Evolutionary conservation across 192 early-diverging fungal genomes (phyloP), one percentile per base, ranked within the genome.

Genomic region (Neocallimastix lanati): DNA sequence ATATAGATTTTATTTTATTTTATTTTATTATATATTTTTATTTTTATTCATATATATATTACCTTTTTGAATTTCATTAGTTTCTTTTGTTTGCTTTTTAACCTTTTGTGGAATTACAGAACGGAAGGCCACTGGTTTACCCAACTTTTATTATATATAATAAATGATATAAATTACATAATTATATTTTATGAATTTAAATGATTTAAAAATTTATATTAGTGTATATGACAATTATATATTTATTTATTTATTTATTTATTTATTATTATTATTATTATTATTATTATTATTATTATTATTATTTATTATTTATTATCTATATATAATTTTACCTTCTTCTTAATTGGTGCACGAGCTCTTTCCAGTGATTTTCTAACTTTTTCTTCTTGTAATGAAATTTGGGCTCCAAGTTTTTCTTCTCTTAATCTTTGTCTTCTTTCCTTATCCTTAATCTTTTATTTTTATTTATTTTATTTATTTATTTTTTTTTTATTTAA

Each of bases 101-200:
- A 88, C 86, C 78, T 90, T 90, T 80, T 88, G 88, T 12, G 88
- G 88, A 12, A 87, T 87, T 16, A 87, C 87, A 15, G 88, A 90
- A 27, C 88, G 83, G 78, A 90, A 90, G 16, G 85, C 85, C 28
- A 90, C 85, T 0, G 86, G 87, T 79, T 90, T 90, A 21, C 88
- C 88, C 33, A 84, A 85, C 88, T 88, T 6, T 6, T 33, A 33
- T 33, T 6, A 33, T 33, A 33, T 6, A 33, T 6, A 6, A 33
- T 33, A 6, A 33, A 33, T n/a, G n/a, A n/a, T n/a, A n/a, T n/a
- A n/a, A n/a, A n/a, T n/a, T n/a, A n/a, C n/a, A n/a, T n/a, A n/a
- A n/a, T n/a, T n/a, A n/a, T n/a, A n/a, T n/a, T n/a, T n/a, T n/a
- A n/a, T n/a, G n/a, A n/a, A n/a, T n/a, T n/a, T 6, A 33, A 6